These are phyloP conservation scores for Boletus coccyginus DNA, from an alignment of 768 basidiomycete species.

Conservation along the genomic window DNA sequence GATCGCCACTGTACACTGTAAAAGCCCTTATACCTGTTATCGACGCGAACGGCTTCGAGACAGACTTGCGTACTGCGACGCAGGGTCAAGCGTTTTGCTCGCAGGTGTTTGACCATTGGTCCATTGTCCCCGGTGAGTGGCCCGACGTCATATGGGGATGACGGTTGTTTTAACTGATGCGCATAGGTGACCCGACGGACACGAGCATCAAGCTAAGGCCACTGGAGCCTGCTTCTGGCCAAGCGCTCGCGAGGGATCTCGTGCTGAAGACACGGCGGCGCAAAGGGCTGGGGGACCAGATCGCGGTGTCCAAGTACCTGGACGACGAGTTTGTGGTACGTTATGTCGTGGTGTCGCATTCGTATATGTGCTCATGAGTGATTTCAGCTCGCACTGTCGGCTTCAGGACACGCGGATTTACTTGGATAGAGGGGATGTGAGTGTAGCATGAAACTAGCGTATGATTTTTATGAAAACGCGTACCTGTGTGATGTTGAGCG, in stretches of 20 bases:
- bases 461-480: conserved; percentile 1
- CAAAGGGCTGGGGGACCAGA: conserved; percentile 96
- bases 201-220: conserved; percentile 95
- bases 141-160: neutral
- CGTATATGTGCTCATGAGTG: conserved; percentile 7
- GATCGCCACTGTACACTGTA: conserved; percentile 95
- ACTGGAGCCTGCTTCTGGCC: conserved; percentile 95
- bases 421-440: conserved; percentile 50
- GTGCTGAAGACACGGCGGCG: conserved; percentile 94
- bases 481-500: conserved; percentile 11
- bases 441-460: conserved; percentile 10
- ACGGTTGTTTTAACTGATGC: neutral
- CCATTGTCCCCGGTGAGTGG: conserved; percentile 87
- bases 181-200: conserved; percentile 92
- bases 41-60: conserved; percentile 98
- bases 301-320: conserved; percentile 95
- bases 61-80: conserved; percentile 94
- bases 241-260: conserved; percentile 90
- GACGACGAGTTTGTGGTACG: conserved; percentile 95
- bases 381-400: conserved; percentile 81
- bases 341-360: conserved; percentile 13
- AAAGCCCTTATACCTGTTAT: conserved; percentile 98
- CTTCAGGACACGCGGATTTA: conserved; percentile 93
- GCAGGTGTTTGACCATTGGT: conserved; percentile 98
- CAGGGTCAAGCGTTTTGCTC: conserved; percentile 99